Base-by-base conservation (phyloP, 2,329 filamentous ascomycete genomes). In the Hymenoscyphus fraxineus region DNA sequence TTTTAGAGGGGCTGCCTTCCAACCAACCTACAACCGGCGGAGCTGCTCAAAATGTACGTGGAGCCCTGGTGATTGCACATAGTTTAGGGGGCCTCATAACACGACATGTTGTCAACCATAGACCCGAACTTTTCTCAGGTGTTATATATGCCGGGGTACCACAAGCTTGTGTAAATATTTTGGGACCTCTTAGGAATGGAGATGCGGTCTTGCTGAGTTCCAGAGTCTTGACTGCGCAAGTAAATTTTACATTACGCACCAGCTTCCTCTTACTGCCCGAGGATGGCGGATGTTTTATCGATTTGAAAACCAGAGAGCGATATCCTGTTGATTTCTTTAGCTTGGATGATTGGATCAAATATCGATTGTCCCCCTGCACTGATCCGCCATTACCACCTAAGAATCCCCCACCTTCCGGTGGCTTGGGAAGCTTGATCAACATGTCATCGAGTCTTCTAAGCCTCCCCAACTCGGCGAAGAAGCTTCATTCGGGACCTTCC, bases 171-270 rank as follows among this genome's bases (percentile, higher is more conserved):
- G 87, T 97, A 74, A 97, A 97, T 74, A 95, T 97, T 60, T 83
- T 97, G 3, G 94, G 94, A 0, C 93, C 93, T 0, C 77, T 98
- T 13, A 88, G 93, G 41, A 94, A 96, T 71, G 93, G 93, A n/a
- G 93, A 98, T 73, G 91, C 93, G 19, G 93, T 97, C 0, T 82
- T 97, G 0, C 82, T 97, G 65, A 96, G 93, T 72, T 93, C 93
- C 66, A 91, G 92, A 69, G 89, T 97, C 0, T 82, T 98, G 16
- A 97, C 93, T 0, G 93, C 94, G 0, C 91, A 95, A 73, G 93
- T 97, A 70, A 96, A 96, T 77, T 97, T 98, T 73, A 93, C 90
- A 0, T 87, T 98, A 59, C 85, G 94, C 7, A 96, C 93, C 0
- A 93, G 88, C 54, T 97, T 91, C 73, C 87, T 88, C 12, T 86